A percentile compares a stretch with the other conserved stretches of the same genome.
Evolutionary conservation across 306 rosid species (phyloP).

Genomic region (Clitoria ternatea): DNA sequence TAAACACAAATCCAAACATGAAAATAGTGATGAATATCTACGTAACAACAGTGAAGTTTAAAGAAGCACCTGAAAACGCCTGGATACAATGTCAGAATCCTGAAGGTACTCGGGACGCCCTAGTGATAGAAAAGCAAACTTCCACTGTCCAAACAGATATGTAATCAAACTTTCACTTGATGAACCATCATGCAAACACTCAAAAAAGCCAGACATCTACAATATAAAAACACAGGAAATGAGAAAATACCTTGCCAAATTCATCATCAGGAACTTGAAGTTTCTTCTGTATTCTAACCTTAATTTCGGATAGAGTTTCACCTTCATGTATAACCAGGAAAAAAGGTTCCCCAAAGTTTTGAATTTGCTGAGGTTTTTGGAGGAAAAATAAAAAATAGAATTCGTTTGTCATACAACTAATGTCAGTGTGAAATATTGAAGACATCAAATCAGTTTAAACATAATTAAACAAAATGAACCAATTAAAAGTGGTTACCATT

Average conservation of each 20-base stretch:
- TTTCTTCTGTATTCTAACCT: conserved; percentile 64
- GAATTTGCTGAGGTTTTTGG: conserved; percentile 61
- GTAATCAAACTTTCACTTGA: neutral
- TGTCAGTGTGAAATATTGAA: neutral
- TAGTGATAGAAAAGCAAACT: conserved; percentile 75
- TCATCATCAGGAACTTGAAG: conserved; percentile 77
- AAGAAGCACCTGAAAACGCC: conserved; percentile 67
- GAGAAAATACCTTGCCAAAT: conserved; percentile 59
- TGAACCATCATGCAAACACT: conserved; percentile 4
- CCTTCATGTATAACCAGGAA: conserved; percentile 83
- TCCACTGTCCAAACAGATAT: conserved; percentile 56
- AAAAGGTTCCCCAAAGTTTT: conserved; percentile 86
- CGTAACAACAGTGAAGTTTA: neutral
- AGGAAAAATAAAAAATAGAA: neutral
- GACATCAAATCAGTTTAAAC: neutral
- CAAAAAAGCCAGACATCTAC: neutral
- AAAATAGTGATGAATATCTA: neutral
- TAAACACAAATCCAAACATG: conserved; percentile 7
- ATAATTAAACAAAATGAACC: neutral
- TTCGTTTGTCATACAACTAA: neutral
- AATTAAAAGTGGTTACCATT: conserved; percentile 41
- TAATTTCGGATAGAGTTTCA: conserved; percentile 71
- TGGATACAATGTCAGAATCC: conserved; percentile 70
- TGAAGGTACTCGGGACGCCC: conserved; percentile 88
- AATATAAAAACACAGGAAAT: neutral